Percentiles rank a stretch among this genome's conserved stretches.
These are phyloP conservation scores for Candida koratica DNA, from an alignment of 805 yeast genomes.

Conservation along the genomic window DNA sequence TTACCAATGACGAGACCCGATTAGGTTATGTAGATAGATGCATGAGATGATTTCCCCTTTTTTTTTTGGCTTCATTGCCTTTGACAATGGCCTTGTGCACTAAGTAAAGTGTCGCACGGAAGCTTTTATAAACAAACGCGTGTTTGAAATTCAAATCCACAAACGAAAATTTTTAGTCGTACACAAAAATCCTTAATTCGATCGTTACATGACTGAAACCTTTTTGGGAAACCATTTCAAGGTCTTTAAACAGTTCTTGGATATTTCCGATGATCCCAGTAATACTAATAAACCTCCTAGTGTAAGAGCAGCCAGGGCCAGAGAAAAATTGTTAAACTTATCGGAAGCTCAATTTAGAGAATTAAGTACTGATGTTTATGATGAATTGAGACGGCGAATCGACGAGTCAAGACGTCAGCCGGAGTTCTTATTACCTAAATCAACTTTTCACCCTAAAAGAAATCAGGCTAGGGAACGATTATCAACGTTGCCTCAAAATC, in stretches of 20 bases:
- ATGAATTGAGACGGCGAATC: slow-evolving; percentile 80
- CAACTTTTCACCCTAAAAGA: slow-evolving; percentile 83
- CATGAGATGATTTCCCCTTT: slow-evolving; percentile 1
- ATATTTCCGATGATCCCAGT: slow-evolving; percentile 44
- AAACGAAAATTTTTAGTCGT: slow-evolving; percentile 17
- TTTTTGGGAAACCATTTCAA: slow-evolving; percentile 44
- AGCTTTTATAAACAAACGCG: slow-evolving; percentile 8
- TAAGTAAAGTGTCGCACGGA: neutral
- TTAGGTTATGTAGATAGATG: slow-evolving; percentile 1
- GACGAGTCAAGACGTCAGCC: slow-evolving; percentile 57
- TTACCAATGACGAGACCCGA: too few species aligned
- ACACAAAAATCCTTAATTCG: slow-evolving; percentile 19
- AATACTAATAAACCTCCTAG: slow-evolving; percentile 41
- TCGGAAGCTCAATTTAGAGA: slow-evolving; percentile 82
- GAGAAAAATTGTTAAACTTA: slow-evolving; percentile 78
- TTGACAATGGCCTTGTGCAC: neutral
- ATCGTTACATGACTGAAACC: slow-evolving; percentile 23
- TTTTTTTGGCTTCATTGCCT: neutral
- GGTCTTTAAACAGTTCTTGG: slow-evolving; percentile 49
- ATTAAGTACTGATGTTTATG: slow-evolving; percentile 89
- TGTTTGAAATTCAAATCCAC: slow-evolving; percentile 7
- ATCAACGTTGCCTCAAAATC: slow-evolving; percentile 71
- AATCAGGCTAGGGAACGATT: slow-evolving; percentile 93
- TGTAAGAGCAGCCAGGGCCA: slow-evolving; percentile 72
- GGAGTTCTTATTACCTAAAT: slow-evolving; percentile 63